These are phyloP conservation scores for Irpex sp. DNA, from an alignment of 1,284 basidiomycete genomes.

Conservation along the genomic window DNA sequence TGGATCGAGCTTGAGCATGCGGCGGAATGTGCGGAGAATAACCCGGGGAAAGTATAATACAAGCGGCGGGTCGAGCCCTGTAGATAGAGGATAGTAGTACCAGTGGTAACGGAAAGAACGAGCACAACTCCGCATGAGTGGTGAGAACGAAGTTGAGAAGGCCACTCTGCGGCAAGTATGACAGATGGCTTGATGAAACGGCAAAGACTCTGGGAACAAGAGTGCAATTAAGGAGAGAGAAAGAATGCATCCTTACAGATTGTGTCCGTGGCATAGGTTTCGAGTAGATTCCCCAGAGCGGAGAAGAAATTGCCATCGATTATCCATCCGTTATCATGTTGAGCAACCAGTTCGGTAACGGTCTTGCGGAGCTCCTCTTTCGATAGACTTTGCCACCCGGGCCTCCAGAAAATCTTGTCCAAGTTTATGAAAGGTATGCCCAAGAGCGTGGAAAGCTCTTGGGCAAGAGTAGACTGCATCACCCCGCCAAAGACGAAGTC, in stretches of 20 bases:
- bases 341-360: constrained; percentile 17
- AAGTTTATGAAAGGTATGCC: constrained; percentile 24
- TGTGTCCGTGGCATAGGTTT: constrained; percentile 47
- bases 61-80: constrained; percentile 66
- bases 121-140: neutral
- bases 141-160: neutral
- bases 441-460: constrained; percentile 41
- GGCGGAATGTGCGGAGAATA: constrained; percentile 45
- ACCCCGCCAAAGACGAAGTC: neutral
- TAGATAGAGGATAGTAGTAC: neutral
- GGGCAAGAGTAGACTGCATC: constrained; percentile 44
- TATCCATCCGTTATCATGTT: constrained; percentile 22
- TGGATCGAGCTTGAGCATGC: constrained; percentile 36
- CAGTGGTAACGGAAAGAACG: neutral
- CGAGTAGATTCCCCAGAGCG: constrained; percentile 25
- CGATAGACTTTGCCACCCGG: constrained; percentile 19
- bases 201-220: constrained; percentile 1
- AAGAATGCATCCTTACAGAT: constrained; percentile 44
- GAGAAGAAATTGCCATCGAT: constrained; percentile 25
- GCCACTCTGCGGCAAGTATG: neutral
- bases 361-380: constrained; percentile 17
- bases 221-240: neutral
- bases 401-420: constrained; percentile 24
- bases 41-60: constrained; percentile 54
- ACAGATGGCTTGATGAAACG: neutral